Percentiles rank a stretch among this genome's conserved stretches.
Evolutionary conservation across 441 rosid species (phyloP).

Genomic region (Euphorbia neoarborescens): DNA sequence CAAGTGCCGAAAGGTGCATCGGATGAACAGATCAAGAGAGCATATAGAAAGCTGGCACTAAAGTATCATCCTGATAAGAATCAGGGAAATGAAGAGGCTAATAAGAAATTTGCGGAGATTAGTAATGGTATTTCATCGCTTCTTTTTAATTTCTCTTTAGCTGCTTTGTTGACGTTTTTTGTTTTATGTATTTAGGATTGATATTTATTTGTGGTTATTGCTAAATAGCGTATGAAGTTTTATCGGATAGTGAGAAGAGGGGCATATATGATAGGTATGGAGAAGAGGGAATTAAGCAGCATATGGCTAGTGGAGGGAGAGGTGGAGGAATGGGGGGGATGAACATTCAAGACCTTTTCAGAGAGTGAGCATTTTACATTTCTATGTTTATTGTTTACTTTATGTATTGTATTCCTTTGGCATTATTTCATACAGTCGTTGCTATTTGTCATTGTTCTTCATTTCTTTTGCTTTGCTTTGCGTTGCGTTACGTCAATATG

Average conservation of each 20-base stretch:
- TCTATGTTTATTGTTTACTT: constrained; percentile 3
- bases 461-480: not conserved
- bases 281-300: constrained; percentile 89
- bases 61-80: constrained; percentile 98
- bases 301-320: constrained; percentile 73
- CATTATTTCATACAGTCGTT: not conserved
- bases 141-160: not conserved
- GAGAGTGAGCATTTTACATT: constrained; percentile 28
- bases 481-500: not conserved
- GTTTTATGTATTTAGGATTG: not conserved
- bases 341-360: constrained; percentile 63
- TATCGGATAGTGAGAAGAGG: constrained; percentile 76
- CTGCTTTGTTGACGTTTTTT: not conserved
- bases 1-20: constrained; percentile 84
- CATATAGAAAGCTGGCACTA: constrained; percentile 85
- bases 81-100: constrained; percentile 86
- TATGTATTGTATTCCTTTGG: not conserved
- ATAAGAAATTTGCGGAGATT: constrained; percentile 75
- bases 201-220: not conserved
- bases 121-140: constrained; percentile 49
- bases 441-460: not conserved
- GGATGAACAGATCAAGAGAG: constrained; percentile 96
- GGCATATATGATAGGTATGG: constrained; percentile 73
- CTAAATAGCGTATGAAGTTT: constrained; percentile 95
- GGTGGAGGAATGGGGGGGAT: constrained; percentile 66